phyloP scores from a whole-genome alignment of 2,329 filamentous ascomycete species.

The Microsporum ferrugineum region DNA sequence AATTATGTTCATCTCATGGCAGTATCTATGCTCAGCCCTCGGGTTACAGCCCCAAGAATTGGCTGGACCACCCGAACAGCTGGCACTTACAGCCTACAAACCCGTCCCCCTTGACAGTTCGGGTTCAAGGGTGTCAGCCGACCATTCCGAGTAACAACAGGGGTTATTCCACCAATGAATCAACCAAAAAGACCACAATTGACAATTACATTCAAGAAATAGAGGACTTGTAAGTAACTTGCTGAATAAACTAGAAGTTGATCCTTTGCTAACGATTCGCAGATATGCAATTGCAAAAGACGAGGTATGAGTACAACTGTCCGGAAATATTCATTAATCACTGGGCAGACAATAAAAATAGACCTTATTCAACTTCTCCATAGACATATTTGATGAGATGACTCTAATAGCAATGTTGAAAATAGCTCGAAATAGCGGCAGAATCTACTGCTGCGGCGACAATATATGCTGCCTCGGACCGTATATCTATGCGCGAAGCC shows the following conservation, averaged over 20 bases:
- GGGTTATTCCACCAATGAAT: not conserved
- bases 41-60: not conserved
- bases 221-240: slow-evolving; percentile 13
- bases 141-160: not conserved
- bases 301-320: slow-evolving; percentile 20
- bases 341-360: not conserved
- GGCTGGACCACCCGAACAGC: not conserved
- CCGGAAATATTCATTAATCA: not conserved
- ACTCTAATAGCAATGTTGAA: not conserved
- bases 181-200: slow-evolving; percentile 1
- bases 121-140: not conserved
- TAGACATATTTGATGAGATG: not conserved
- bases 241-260: not conserved
- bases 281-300: slow-evolving; percentile 37
- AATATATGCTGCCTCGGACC: slow-evolving; percentile 37
- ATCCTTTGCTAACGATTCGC: slow-evolving; percentile 6
- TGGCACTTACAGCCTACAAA: not conserved
- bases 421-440: slow-evolving; percentile 36
- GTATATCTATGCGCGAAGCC: slow-evolving; percentile 37
- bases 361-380: not conserved
- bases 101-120: not conserved
- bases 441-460: slow-evolving; percentile 37
- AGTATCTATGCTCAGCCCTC: not conserved
- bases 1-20: not conserved
- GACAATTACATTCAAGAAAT: slow-evolving; percentile 15